Evolutionary conservation across 1,284 basidiomycete species (phyloP).

Genomic region (Trichosporon faecale): DNA sequence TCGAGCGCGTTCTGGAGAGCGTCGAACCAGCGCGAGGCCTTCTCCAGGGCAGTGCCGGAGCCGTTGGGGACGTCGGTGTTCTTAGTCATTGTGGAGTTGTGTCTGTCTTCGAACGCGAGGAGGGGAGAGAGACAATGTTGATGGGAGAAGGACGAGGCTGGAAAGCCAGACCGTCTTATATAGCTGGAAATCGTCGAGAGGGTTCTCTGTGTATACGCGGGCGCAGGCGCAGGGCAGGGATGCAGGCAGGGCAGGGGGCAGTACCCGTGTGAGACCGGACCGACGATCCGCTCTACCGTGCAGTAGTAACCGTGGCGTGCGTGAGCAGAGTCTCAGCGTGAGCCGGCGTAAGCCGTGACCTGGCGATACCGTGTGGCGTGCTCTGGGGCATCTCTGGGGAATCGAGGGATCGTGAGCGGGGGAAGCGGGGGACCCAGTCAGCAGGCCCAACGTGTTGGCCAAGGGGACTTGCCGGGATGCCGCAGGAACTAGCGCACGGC

Average conservation of each 20-base stretch:
- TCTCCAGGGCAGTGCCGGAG: neutral
- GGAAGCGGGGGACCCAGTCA: neutral
- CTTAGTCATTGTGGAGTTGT: neutral
- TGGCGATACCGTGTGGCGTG: neutral
- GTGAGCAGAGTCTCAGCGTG: neutral
- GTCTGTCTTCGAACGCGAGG: neutral
- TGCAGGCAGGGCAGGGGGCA: no score
- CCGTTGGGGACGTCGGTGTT: neutral
- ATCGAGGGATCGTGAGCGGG: neutral
- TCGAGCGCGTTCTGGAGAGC: conserved; percentile 18
- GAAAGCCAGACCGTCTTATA: neutral
- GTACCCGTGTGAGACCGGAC: neutral
- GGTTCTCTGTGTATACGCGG: neutral
- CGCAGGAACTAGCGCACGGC: no score
- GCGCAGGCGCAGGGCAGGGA: neutral
- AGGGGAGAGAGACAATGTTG: neutral
- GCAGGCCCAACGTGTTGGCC: neutral
- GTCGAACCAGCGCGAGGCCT: conserved; percentile 19
- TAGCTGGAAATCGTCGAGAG: neutral
- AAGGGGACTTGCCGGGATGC: no score
- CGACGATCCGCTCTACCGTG: neutral
- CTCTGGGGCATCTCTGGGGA: neutral
- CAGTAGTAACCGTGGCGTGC: no score
- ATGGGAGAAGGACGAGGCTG: neutral
- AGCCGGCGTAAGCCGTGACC: neutral